These are phyloP conservation scores for Dovyalis caffra DNA, from an alignment of 345 rosid genomes.

Conservation along the genomic window DNA sequence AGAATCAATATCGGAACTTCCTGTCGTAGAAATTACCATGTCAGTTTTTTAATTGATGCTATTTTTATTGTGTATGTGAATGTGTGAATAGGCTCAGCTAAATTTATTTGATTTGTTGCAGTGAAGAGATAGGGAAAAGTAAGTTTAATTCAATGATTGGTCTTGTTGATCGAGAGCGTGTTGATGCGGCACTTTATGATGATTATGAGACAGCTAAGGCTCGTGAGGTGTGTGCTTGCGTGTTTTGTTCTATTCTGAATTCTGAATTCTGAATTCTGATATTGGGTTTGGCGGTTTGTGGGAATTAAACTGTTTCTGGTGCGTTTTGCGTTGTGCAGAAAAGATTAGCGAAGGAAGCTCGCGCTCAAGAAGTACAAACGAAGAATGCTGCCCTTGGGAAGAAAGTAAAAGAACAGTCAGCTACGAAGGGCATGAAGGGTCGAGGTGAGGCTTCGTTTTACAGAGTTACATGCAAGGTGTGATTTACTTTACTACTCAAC, in stretches of 20 bases:
- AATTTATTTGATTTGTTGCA: constrained; percentile 33
- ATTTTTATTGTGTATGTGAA: neutral
- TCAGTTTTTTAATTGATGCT: constrained; percentile 26
- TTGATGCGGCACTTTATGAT: constrained; percentile 76
- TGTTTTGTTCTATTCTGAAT: no score
- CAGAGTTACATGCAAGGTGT: constrained; percentile 94
- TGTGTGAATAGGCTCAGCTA: neutral
- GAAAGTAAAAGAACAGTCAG: constrained; percentile 71
- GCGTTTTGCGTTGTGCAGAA: constrained; percentile 47
- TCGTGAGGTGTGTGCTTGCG: constrained; percentile 64
- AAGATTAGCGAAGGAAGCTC: constrained; percentile 89
- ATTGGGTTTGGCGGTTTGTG: neutral
- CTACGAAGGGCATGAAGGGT: constrained; percentile 61
- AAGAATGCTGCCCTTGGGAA: constrained; percentile 73
- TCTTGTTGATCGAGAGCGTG: constrained; percentile 81
- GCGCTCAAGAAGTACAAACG: constrained; percentile 75
- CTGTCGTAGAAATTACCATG: constrained; percentile 83
- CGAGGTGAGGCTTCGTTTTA: constrained; percentile 95
- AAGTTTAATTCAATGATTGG: constrained; percentile 96
- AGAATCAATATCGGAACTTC: constrained; percentile 89
- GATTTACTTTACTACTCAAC: constrained; percentile 18
- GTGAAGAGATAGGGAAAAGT: constrained; percentile 85
- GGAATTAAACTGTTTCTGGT: neutral
- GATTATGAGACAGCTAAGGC: constrained; percentile 91
- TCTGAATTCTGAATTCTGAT: no score